These are phyloP conservation scores for Agrocybe pediades DNA, from an alignment of 768 basidiomycete species.

Conservation along the genomic window DNA sequence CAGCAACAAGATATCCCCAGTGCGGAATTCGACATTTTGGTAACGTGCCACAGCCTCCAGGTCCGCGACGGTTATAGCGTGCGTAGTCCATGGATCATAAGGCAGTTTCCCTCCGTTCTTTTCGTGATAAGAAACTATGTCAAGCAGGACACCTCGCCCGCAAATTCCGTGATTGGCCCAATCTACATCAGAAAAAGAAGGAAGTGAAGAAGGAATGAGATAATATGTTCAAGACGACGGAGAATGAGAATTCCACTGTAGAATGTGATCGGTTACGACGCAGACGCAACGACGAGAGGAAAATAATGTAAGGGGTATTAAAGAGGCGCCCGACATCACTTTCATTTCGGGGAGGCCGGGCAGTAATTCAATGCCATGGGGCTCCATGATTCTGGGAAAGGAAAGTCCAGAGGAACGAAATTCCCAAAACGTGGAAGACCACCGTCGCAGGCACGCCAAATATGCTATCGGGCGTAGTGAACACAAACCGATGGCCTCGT, in stretches of 20 bases:
- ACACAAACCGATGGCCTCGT: too few species aligned
- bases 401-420: too few species aligned
- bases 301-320: background rate
- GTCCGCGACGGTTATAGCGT: conserved; percentile 52
- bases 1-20: conserved; percentile 61
- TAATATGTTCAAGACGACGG: background rate
- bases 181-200: conserved; percentile 36
- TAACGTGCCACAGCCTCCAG: conserved; percentile 59
- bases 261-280: background rate
- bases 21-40: conserved; percentile 59
- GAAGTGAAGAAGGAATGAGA: conserved; percentile 1
- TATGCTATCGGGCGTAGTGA: too few species aligned
- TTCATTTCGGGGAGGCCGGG: conserved; percentile 7
- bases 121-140: conserved; percentile 58
- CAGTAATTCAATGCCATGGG: too few species aligned
- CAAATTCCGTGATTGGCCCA: conserved; percentile 74
- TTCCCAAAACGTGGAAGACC: too few species aligned
- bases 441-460: too few species aligned
- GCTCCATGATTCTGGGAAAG: too few species aligned
- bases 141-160: conserved; percentile 67
- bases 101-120: conserved; percentile 41
- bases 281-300: background rate
- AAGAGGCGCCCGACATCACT: conserved; percentile 2
- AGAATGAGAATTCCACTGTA: background rate
- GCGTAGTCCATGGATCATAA: conserved; percentile 65